phyloP scores from a whole-genome alignment of 1,284 basidiomycete genomes.

The Sporisorium graminicola region DNA sequence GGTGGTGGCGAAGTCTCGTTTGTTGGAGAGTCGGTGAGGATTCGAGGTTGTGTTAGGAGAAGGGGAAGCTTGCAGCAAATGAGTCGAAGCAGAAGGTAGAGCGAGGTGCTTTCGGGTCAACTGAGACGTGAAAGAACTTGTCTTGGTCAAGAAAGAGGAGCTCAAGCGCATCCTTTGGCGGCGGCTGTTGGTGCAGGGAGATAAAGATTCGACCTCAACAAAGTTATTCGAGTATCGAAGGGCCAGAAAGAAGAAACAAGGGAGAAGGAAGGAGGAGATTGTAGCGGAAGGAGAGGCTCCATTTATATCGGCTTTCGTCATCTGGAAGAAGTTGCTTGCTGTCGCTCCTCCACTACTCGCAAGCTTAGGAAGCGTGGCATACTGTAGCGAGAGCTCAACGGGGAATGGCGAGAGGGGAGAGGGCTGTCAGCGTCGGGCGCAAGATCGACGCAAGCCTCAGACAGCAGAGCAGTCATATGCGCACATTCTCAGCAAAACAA shows the following conservation, averaged over 20 bases:
- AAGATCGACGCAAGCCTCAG: no score
- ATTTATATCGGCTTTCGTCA: constrained; percentile 1
- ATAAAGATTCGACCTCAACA: background rate
- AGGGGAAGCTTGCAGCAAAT: no score
- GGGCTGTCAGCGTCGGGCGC: no score
- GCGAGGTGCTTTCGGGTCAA: constrained; percentile 1
- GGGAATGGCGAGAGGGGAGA: no score
- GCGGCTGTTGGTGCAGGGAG: background rate
- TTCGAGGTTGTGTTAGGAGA: background rate
- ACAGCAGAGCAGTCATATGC: background rate
- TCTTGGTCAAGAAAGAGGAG: background rate
- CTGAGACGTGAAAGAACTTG: background rate
- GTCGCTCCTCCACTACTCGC: background rate
- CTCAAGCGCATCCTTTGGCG: background rate
- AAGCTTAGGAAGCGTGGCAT: no score
- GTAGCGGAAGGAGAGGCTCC: background rate
- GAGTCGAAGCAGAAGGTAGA: no score
- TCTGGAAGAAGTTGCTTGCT: background rate
- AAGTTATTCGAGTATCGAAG: background rate
- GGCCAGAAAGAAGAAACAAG: background rate
- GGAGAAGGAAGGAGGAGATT: background rate
- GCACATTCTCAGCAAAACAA: background rate
- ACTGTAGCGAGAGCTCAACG: no score
- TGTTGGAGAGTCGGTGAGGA: background rate
- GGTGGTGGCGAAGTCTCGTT: background rate